These are phyloP conservation scores for Pyrus communis DNA, from an alignment of 306 rosid species.

Conservation along the genomic window DNA sequence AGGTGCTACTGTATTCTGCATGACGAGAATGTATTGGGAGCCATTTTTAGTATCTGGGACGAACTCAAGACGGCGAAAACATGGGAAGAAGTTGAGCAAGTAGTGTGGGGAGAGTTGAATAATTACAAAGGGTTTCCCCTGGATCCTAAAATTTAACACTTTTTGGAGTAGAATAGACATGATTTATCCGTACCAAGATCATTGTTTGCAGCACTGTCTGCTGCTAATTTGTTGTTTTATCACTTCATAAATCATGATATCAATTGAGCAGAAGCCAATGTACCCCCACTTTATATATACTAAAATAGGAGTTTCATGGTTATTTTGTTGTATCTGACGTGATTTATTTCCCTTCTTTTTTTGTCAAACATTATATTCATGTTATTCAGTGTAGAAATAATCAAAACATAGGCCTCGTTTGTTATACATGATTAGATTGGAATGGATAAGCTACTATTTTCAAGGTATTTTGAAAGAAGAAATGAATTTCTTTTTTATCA, in stretches of 20 bases:
- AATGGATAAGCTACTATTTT: too few relatives aligned
- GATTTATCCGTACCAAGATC: background rate
- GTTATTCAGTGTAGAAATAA: too few relatives aligned
- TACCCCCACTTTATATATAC: background rate
- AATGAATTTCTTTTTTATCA: too few relatives aligned
- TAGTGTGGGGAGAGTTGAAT: slow-evolving; percentile 75
- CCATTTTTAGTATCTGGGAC: slow-evolving; percentile 68
- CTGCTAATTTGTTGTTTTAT: background rate
- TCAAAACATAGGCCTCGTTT: too few relatives aligned
- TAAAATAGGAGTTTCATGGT: background rate
- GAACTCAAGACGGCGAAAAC: slow-evolving; percentile 61
- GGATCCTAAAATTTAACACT: slow-evolving; percentile 5
- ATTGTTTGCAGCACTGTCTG: background rate
- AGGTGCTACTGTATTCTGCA: slow-evolving; percentile 95
- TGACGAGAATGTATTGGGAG: slow-evolving; percentile 80
- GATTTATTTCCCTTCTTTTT: too few relatives aligned
- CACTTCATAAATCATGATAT: too few relatives aligned
- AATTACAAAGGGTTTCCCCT: slow-evolving; percentile 54
- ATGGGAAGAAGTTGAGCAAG: slow-evolving; percentile 87
- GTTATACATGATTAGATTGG: too few relatives aligned
- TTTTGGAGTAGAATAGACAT: background rate
- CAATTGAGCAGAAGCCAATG: background rate
- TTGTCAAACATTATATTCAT: too few relatives aligned
- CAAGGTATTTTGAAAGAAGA: too few relatives aligned
- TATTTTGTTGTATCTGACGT: too few relatives aligned